phyloP scores from a whole-genome alignment of 371 early-diverging fungal genomes.

The Batrachochytrium dendrobatidis region DNA sequence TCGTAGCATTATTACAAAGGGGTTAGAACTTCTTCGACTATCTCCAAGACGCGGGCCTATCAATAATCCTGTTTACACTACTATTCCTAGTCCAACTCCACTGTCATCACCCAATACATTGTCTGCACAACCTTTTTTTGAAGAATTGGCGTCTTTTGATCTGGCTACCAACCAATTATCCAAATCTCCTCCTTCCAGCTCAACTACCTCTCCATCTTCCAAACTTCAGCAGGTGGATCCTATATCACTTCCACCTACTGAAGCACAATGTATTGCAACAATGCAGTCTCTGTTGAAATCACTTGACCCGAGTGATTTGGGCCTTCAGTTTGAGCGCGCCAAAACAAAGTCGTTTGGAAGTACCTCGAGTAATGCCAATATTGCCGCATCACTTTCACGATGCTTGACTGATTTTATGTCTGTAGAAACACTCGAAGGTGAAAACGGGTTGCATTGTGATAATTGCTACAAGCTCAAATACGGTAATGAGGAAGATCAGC shows the following conservation, averaged over 20 bases:
- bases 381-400: too few species aligned
- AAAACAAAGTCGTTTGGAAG: background rate
- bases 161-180: too few species aligned
- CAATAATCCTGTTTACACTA: too few species aligned
- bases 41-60: background rate
- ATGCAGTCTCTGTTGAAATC: slow-evolving; percentile 13
- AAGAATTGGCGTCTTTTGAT: too few species aligned
- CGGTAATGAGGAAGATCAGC: slow-evolving; percentile 2
- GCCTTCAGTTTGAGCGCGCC: background rate
- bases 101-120: too few species aligned
- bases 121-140: too few species aligned
- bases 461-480: slow-evolving; percentile 30
- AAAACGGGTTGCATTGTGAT: slow-evolving; percentile 33
- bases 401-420: slow-evolving; percentile 32
- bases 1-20: slow-evolving; percentile 1
- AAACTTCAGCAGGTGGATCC: too few species aligned
- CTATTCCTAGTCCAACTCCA: too few species aligned
- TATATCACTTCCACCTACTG: background rate
- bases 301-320: background rate
- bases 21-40: background rate
- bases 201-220: too few species aligned
- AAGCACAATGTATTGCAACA: background rate
- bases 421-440: slow-evolving; percentile 38
- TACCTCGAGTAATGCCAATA: slow-evolving; percentile 8
- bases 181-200: too few species aligned